These are phyloP conservation scores for Scedosporium dehoogii DNA, from an alignment of 2,329 filamentous ascomycete genomes.

Conservation along the genomic window DNA sequence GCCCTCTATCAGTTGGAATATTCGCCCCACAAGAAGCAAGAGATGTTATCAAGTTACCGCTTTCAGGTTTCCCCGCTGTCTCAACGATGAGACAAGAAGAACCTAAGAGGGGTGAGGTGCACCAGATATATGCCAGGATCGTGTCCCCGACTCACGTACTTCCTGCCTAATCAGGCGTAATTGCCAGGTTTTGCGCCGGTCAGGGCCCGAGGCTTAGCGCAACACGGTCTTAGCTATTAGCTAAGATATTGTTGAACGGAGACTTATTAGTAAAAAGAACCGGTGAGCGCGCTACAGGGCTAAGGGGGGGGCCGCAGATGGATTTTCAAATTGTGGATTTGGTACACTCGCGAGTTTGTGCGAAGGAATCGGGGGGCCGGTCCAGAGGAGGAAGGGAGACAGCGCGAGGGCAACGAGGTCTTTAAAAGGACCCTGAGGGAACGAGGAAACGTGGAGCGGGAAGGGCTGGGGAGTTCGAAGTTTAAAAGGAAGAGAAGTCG, in stretches of 20 bases:
- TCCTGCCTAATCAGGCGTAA: constrained; percentile 2
- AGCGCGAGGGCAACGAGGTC: background rate
- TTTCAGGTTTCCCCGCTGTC: background rate
- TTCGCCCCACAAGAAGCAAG: background rate
- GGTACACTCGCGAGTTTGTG: too few relatives aligned
- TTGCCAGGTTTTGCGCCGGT: background rate
- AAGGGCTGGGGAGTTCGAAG: background rate
- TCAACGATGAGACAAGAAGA: background rate
- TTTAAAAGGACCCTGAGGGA: background rate
- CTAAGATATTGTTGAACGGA: background rate
- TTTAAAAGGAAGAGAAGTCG: background rate
- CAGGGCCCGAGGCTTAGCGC: too few relatives aligned
- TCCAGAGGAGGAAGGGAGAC: too few relatives aligned
- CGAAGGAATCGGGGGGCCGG: too few relatives aligned
- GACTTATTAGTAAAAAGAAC: background rate
- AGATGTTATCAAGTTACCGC: background rate
- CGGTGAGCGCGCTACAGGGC: too few relatives aligned
- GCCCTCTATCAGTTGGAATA: background rate
- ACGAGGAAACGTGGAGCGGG: background rate
- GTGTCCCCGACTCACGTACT: background rate
- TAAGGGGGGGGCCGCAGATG: too few relatives aligned
- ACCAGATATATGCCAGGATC: background rate
- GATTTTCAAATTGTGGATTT: too few relatives aligned
- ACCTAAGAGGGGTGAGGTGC: background rate
- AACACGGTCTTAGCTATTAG: background rate